These are phyloP conservation scores for Rugonectria rugulosa DNA, from an alignment of 2,329 filamentous ascomycete species.

Conservation along the genomic window DNA sequence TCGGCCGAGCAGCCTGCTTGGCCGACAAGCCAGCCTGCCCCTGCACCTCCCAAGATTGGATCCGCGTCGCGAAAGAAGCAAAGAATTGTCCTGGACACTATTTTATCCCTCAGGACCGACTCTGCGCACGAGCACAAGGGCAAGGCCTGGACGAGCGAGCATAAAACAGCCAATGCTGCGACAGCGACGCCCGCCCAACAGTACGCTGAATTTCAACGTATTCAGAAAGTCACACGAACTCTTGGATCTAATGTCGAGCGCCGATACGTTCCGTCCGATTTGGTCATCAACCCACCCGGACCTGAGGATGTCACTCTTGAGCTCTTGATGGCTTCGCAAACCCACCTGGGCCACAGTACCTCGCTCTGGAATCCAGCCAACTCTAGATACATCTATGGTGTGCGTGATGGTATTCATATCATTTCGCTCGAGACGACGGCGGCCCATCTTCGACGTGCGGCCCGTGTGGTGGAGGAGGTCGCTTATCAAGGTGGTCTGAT, in stretches of 20 bases:
- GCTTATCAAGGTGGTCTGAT: slow-evolving; percentile 83
- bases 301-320: slow-evolving; percentile 88
- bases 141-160: slow-evolving; percentile 43
- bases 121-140: slow-evolving; percentile 45
- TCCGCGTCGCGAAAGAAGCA: slow-evolving; percentile 44
- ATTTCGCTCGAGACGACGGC: slow-evolving; percentile 91
- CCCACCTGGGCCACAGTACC: slow-evolving; percentile 89
- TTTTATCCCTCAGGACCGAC: slow-evolving; percentile 46
- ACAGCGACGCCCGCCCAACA: slow-evolving; percentile 50
- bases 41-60: slow-evolving; percentile 33
- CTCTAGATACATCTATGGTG: slow-evolving; percentile 91
- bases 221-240: slow-evolving; percentile 52
- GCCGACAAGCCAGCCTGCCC: slow-evolving; percentile 31
- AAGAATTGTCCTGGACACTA: slow-evolving; percentile 42
- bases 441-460: slow-evolving; percentile 87
- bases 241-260: slow-evolving; percentile 59
- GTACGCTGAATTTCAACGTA: slow-evolving; percentile 47
- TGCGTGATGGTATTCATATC: slow-evolving; percentile 88
- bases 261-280: slow-evolving; percentile 70
- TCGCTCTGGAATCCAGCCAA: slow-evolving; percentile 95
- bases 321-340: slow-evolving; percentile 85
- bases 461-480: slow-evolving; percentile 90
- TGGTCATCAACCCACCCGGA: slow-evolving; percentile 75
- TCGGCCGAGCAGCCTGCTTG: slow-evolving; percentile 29
- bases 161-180: slow-evolving; percentile 43